Conservation (phyloP, 805 yeast species). For the Millerago galiae region DNA sequence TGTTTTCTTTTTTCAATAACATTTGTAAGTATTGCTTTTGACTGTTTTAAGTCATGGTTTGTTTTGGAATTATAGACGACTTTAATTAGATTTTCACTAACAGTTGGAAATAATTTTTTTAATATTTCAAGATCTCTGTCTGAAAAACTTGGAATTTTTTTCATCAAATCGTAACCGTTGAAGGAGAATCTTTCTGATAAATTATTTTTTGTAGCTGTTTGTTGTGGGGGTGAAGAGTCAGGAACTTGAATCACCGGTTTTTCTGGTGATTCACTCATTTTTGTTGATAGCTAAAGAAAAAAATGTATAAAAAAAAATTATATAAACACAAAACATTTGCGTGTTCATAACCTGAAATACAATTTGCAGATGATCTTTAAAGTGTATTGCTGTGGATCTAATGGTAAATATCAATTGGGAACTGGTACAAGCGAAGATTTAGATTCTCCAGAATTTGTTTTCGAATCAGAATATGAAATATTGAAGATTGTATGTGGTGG, state of each 20-base stretch:
- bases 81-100: constrained; percentile 28
- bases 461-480: constrained; percentile 21
- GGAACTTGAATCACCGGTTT: constrained; percentile 40
- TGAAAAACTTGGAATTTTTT: constrained; percentile 7
- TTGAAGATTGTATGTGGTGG: constrained; percentile 69
- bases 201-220: constrained; percentile 7
- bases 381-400: constrained; percentile 70
- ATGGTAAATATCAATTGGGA: constrained; percentile 77
- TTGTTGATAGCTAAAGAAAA: not conserved
- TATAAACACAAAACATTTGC: not conserved
- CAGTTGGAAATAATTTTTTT: constrained; percentile 26
- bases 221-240: constrained; percentile 38
- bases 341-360: constrained; percentile 1
- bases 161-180: constrained; percentile 23
- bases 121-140: constrained; percentile 21
- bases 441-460: constrained; percentile 20
- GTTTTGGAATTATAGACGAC: constrained; percentile 35
- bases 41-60: constrained; percentile 24
- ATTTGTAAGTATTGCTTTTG: constrained; percentile 27
- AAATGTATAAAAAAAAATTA: not conserved
- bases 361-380: constrained; percentile 8
- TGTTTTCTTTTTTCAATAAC: constrained; percentile 26
- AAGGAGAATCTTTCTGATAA: constrained; percentile 40
- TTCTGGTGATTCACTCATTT: constrained; percentile 4
- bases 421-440: constrained; percentile 46